Percentiles rank a stretch among this genome's conserved stretches.
Evolutionary conservation across 768 basidiomycete genomes (phyloP).

Genomic region (Solioccasus polychromus): DNA sequence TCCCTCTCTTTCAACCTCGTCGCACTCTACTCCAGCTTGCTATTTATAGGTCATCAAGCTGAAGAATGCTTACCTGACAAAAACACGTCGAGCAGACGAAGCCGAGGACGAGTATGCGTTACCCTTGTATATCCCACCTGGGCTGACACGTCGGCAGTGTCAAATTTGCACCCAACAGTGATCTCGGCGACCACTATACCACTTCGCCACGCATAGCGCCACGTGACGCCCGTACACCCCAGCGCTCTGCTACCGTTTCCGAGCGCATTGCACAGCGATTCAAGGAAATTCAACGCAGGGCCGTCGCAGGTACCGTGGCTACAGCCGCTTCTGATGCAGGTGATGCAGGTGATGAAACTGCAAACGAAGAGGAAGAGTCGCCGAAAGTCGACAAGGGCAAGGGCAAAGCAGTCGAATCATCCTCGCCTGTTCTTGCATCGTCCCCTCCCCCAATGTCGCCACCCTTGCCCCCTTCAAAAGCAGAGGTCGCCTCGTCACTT

Average conservation of each 20-base stretch:
- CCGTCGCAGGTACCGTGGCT: conserved; percentile 33
- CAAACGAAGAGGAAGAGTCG: conserved; percentile 28
- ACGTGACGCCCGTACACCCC: conserved; percentile 50
- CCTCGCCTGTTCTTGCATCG: conserved; percentile 30
- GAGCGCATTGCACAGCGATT: conserved; percentile 85
- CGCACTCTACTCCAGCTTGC: conserved; percentile 1
- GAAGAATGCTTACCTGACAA: conserved; percentile 73
- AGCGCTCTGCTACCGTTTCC: conserved; percentile 75
- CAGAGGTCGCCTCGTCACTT: conserved; percentile 41
- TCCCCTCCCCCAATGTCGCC: conserved; percentile 70
- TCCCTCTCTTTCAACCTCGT: neutral
- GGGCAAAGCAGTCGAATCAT: conserved; percentile 54
- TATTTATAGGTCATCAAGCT: conserved; percentile 51
- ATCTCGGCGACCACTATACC: conserved; percentile 70
- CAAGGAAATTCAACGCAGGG: conserved; percentile 69
- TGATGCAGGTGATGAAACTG: conserved; percentile 22
- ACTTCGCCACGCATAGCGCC: conserved; percentile 70
- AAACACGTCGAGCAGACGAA: conserved; percentile 84
- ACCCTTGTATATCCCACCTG: neutral
- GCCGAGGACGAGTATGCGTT: conserved; percentile 85
- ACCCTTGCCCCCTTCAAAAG: conserved; percentile 43
- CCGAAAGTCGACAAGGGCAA: conserved; percentile 84
- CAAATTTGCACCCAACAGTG: conserved; percentile 78
- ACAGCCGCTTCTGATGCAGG: conserved; percentile 28
- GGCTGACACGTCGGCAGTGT: conserved; percentile 47